Conservation (phyloP, 2,329 filamentous ascomycete genomes). For the Aureobasidium musti region DNA sequence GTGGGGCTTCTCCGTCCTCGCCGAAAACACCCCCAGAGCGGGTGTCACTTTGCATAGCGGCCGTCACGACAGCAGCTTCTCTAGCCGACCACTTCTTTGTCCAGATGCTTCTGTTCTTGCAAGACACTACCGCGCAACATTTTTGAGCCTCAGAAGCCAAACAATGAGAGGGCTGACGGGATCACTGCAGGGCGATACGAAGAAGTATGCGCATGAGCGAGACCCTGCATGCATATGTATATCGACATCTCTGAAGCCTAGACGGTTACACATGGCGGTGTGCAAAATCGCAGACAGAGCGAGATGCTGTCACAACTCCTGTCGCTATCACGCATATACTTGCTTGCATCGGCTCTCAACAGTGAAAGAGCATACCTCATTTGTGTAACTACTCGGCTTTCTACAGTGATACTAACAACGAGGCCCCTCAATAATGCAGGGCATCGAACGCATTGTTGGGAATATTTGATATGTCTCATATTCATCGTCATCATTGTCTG, state of each 20-base stretch:
- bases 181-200: not conserved
- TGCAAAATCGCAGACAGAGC: slow-evolving; percentile 5
- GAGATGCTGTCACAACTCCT: not conserved
- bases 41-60: slow-evolving; percentile 5
- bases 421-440: not conserved
- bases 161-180: not conserved
- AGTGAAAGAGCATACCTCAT: not conserved
- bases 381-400: not conserved
- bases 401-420: not conserved
- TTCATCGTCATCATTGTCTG: slow-evolving; percentile 9
- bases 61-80: not conserved
- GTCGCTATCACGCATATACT: slow-evolving; percentile 8
- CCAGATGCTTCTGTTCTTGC: not conserved
- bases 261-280: slow-evolving; percentile 22
- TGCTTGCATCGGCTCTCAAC: not conserved
- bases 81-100: not conserved
- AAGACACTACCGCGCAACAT: not conserved
- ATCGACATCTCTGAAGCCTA: slow-evolving; percentile 15
- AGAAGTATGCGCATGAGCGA: not conserved
- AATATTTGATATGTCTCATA: not conserved
- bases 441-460: not conserved
- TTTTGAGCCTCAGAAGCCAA: slow-evolving; percentile 20
- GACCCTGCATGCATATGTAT: slow-evolving; percentile 21
- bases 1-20: slow-evolving; percentile 6
- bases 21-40: not conserved